Evolutionary conservation across 306 rosid species (phyloP).

Genomic region (Prunus mume): DNA sequence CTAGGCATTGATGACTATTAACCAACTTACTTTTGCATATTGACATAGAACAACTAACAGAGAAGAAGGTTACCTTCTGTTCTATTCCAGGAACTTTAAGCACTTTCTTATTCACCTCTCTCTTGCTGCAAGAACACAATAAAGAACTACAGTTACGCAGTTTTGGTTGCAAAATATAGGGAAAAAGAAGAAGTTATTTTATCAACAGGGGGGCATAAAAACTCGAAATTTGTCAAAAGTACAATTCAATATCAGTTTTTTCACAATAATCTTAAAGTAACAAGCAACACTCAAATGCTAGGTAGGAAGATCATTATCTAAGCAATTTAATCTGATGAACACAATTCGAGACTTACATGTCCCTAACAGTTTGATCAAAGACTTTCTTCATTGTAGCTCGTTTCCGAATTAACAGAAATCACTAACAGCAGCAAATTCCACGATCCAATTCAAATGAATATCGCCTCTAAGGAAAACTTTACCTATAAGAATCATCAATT

Average conservation of each 20-base stretch:
- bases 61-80: conserved; percentile 70
- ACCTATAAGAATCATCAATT: conserved; percentile 1
- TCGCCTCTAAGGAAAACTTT: neutral
- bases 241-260: neutral
- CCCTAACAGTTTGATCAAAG: conserved; percentile 95
- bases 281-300: neutral
- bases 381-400: conserved; percentile 76
- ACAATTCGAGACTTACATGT: conserved; percentile 62
- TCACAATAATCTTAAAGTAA: neutral
- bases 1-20: neutral
- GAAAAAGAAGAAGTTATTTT: neutral
- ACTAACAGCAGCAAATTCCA: neutral
- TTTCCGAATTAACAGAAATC: neutral
- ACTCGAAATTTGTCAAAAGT: neutral
- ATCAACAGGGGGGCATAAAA: neutral
- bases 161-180: neutral
- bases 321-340: neutral
- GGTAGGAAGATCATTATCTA: neutral
- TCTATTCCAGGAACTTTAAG: conserved; percentile 97
- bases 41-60: neutral
- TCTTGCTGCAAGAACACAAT: conserved; percentile 59
- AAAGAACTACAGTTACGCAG: neutral
- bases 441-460: neutral
- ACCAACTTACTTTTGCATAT: neutral
- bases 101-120: conserved; percentile 95